Conservation (phyloP, 2,329 filamentous ascomycete species). For the Eutypa lata region DNA sequence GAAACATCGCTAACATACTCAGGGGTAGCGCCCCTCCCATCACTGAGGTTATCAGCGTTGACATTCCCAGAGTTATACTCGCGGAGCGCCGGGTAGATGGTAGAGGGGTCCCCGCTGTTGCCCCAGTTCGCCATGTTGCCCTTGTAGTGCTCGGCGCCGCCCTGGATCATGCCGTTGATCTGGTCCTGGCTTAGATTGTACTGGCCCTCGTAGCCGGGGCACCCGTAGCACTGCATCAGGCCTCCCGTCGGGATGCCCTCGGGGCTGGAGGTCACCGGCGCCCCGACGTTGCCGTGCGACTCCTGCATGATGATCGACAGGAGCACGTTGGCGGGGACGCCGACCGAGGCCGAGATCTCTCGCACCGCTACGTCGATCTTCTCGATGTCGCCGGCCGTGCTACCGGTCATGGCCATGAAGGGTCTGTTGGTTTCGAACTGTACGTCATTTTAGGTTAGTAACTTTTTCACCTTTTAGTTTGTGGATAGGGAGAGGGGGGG, state of each 20-base stretch:
- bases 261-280: slow-evolving; percentile 29
- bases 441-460: neutral
- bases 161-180: slow-evolving; percentile 32
- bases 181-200: slow-evolving; percentile 10
- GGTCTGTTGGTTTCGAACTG: neutral
- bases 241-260: slow-evolving; percentile 33
- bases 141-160: slow-evolving; percentile 27
- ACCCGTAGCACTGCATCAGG: slow-evolving; percentile 35
- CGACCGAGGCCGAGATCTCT: neutral
- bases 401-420: neutral
- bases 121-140: slow-evolving; percentile 25
- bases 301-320: slow-evolving; percentile 41
- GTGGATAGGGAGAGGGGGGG: neutral
- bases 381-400: neutral
- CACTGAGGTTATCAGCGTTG: slow-evolving; percentile 31
- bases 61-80: slow-evolving; percentile 38
- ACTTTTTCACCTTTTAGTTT: neutral
- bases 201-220: neutral
- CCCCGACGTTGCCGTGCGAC: slow-evolving; percentile 35
- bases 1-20: slow-evolving; percentile 38
- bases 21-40: slow-evolving; percentile 30
- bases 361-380: neutral
- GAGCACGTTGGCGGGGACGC: slow-evolving; percentile 26
- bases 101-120: slow-evolving; percentile 21
- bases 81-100: slow-evolving; percentile 37